Evolutionary conservation across 352 stramenopile species (phyloP), one percentile per base, ranked within the genome.

Genomic region (Thalassiosira hispida): DNA sequence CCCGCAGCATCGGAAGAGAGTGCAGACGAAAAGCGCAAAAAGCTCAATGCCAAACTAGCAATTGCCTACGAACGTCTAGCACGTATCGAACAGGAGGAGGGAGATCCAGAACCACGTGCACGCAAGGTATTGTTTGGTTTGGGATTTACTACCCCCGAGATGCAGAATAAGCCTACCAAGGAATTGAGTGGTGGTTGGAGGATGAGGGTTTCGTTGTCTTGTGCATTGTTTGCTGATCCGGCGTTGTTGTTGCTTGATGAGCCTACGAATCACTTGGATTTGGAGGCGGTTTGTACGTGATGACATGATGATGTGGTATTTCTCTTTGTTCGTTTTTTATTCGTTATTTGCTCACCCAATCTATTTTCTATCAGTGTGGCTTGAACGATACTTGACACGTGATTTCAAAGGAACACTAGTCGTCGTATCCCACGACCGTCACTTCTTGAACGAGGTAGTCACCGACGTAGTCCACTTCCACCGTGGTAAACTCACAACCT

Each of bases 351-450:
- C 44, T 18, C 16, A n/a, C 44, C 44, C 16, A 52, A 25, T 25
- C 25, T 56, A 79, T 62, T 35, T 85, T 62, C 91, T 92, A 16
- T 92, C 97, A 9, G 91, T 97, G 52, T 98, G 96, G 96, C 85
- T 98, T 18, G 94, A 97, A 77, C 87, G 95, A 64, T 98, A 98
- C 71, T 62, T 98, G 22, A 94, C 96, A 40, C 97, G 93, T 68
- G 94, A 97, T 71, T 90, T 95, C 38, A 97, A 96, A 78, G 94
- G 95, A 55, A 97, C 95, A 68, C 91, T 97, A 79, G 95, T 98
- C 59, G 89, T 98, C 42, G 95, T 98, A 8, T 97, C 93, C 31
- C 96, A 98, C 77, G 95, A 98, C 77, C 92, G 94, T 11, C 94
- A 95, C 71, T 98, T 98, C 72, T 67, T 98, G n/a, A 97, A 98